These are phyloP conservation scores for Sarocladium brachiariae DNA, from an alignment of 2,329 filamentous ascomycete genomes.

Conservation along the genomic window DNA sequence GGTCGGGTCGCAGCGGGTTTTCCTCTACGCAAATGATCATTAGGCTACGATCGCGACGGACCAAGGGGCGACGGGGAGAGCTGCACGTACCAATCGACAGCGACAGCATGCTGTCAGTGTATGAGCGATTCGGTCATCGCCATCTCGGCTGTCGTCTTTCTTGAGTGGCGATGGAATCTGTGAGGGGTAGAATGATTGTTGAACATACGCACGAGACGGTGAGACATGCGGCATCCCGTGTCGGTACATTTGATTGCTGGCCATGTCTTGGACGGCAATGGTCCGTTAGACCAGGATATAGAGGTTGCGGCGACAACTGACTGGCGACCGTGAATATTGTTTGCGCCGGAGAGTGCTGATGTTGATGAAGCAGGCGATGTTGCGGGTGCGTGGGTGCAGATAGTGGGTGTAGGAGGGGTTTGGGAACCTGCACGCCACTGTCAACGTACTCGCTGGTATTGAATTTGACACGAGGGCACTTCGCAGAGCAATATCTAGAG, in stretches of 20 bases:
- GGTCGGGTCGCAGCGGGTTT: constrained; percentile 91
- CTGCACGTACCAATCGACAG: constrained; percentile 61
- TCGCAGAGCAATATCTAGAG: no score
- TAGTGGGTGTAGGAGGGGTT: no score
- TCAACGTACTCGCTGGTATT: no score
- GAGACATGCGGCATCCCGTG: constrained; percentile 9
- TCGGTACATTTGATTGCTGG: constrained; percentile 1
- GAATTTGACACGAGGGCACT: no score
- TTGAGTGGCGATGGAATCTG: not conserved
- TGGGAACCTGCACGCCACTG: no score
- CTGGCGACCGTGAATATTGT: not conserved
- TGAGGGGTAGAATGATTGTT: constrained; percentile 15
- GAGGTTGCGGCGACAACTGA: not conserved
- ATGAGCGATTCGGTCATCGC: constrained; percentile 60
- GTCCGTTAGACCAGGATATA: not conserved
- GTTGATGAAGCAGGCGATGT: not conserved
- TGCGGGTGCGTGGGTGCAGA: no score
- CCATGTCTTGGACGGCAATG: not conserved
- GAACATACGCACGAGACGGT: constrained; percentile 27
- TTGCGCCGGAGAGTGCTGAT: not conserved
- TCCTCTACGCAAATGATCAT: constrained; percentile 54
- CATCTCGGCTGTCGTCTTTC: constrained; percentile 29
- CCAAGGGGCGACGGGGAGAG: not conserved
- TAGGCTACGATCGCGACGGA: not conserved
- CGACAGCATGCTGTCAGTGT: constrained; percentile 75